Base-by-base conservation (phyloP, 441 rosid genomes). In the Brassica hybrid region DNA sequence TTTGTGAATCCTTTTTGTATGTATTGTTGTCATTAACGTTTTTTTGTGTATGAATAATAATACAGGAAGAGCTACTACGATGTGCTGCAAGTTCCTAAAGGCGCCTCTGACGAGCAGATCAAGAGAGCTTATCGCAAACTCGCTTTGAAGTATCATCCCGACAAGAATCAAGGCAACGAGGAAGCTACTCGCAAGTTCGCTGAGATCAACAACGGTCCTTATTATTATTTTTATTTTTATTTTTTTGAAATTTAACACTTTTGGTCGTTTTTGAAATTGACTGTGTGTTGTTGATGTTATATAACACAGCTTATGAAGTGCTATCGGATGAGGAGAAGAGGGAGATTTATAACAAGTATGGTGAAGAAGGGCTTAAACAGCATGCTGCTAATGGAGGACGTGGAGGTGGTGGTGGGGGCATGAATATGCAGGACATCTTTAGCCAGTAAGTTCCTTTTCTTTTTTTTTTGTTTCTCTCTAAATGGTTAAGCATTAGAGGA, bases 91-190 rank as follows among this genome's bases (percentile, higher is more conserved):
- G 89, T 95, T 27, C 84, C 94, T 60, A 93, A 81, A 82, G 89
- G 94, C 67, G 97, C 98, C 5, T 87, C 99, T 48, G 99, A 96
- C 18, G 98, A 96, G 54, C 97, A 91, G 94, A 93, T 96, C 87
- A 96, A 92, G 80, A 88, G 97, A 86, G 94, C 98, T 57, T 92
- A 94, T 8, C 84, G 99, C 76, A 96, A 92, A 84, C 85, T 94
- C 67, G 99, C 98, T 11, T 83, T 96, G 87, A 96, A 96, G 86
- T 96, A 88, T 67, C 99, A 96, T 80, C 98, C 99, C 3, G 98
- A 96, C 77, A 96, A 94, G 93, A 94, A 96, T 73, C 98, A 65
- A n/a, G 97, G 97, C 18, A 94, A 96, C 62, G 96, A 92, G 65
- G 99, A 94, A 80, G 98, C 99, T 4, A 91, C 75, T 74, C 90